Base-by-base conservation (phyloP, 2,329 filamentous ascomycete species). In the Exophiala sp. region DNA sequence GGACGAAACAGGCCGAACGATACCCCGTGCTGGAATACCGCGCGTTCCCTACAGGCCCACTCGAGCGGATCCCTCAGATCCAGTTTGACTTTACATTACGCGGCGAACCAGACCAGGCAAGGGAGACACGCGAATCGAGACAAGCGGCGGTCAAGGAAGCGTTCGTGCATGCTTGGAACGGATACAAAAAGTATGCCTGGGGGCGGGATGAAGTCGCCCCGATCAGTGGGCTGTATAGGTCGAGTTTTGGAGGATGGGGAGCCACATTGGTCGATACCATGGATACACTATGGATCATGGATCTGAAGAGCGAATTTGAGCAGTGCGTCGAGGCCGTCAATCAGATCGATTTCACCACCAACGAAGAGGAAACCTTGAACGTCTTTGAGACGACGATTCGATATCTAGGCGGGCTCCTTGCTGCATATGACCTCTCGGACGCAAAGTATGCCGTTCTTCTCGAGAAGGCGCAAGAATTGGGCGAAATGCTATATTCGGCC, bases 351-450 rank as follows among this genome's bases (percentile, higher is more conserved):
- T 83, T 80, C 66, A 70, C 73, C 1, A 64, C 60, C 2, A 65
- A 63, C 1, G 64, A 68, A 3, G 54, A 50, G n/a, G 44, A 52
- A 19, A 68, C 73, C 8, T 81, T 95, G 42, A 91, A 85, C 30
- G 68, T 95, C 6, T 95, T 95, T 62, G 89, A 95, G 68, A 94
- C 88, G 0, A 95, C 87, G 0, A 95, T 95, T 62, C 82, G 89
- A 22, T 95, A 95, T 62, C 70, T 95, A 1, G 89, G 80, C 8
- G 89, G 88, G 13, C 74, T 95, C 60, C 64, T 95, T 7, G 86
- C 88, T 2, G 86, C 83, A 3, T 76, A 75, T 58, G 74, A 76
- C 53, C 74, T 95, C 18, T 67, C 61, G 24, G 63, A 52, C 0
- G 54, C 44, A 69, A 75, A 60, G 55, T 70, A 76, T 55, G 62